Conservation (phyloP, 495 filamentous ascomycete genomes). For the Venustampulla echinocandica region DNA sequence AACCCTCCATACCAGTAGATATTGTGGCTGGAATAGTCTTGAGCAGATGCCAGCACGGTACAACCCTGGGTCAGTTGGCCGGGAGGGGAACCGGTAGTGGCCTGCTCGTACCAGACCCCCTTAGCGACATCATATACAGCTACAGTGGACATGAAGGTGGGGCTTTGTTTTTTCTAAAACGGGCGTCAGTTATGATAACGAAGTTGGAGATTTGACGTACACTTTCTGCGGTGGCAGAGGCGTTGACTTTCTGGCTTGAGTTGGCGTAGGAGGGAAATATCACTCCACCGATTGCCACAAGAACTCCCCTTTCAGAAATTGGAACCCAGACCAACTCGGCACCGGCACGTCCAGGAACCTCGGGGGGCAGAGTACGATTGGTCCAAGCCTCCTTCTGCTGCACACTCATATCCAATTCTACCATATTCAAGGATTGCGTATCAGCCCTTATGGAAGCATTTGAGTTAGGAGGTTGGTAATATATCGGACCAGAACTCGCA, state of each 20-base stretch:
- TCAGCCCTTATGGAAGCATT: slow-evolving; percentile 29
- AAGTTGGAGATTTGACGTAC: slow-evolving; percentile 24
- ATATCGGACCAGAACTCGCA: slow-evolving; percentile 36
- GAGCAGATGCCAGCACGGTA: slow-evolving; percentile 52
- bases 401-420: slow-evolving; percentile 50
- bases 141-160: slow-evolving; percentile 53
- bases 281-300: slow-evolving; percentile 64
- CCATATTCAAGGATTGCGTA: slow-evolving; percentile 41
- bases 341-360: slow-evolving; percentile 46
- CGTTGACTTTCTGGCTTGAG: slow-evolving; percentile 13
- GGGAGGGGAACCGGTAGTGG: slow-evolving; percentile 47
- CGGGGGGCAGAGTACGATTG: slow-evolving; percentile 44
- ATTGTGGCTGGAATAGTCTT: slow-evolving; percentile 54
- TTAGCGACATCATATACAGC: slow-evolving; percentile 59
- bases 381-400: slow-evolving; percentile 43
- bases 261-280: slow-evolving; percentile 37
- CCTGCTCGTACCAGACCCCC: slow-evolving; percentile 53
- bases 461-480: slow-evolving; percentile 15
- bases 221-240: slow-evolving; percentile 33
- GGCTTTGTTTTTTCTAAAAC: slow-evolving; percentile 33
- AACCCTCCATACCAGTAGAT: slow-evolving; percentile 74
- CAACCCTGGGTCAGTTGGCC: slow-evolving; percentile 51
- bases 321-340: slow-evolving; percentile 66
- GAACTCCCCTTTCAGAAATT: slow-evolving; percentile 49
- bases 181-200: background rate